phyloP scores from a whole-genome alignment of 345 rosid species.

The Arabis hirsuta region DNA sequence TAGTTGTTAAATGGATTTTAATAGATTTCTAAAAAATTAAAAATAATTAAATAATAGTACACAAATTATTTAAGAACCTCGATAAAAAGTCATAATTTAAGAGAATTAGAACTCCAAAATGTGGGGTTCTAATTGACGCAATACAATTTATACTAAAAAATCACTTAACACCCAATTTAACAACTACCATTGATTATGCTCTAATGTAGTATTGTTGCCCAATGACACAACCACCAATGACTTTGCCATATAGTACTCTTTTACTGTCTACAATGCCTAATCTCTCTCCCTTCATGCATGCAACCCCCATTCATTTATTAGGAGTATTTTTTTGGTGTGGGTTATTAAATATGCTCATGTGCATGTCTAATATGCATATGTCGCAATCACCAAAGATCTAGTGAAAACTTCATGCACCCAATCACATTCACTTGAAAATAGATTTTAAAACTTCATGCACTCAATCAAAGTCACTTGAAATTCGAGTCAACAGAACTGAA shows the following conservation, averaged over 20 bases:
- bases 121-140: no score
- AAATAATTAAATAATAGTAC: no score
- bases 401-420: slow-evolving; percentile 25
- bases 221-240: slow-evolving; percentile 64
- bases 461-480: slow-evolving; percentile 22
- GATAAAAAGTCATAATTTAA: no score
- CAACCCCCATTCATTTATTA: slow-evolving; percentile 18
- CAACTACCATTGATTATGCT: no score
- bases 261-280: slow-evolving; percentile 38
- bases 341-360: slow-evolving; percentile 24
- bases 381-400: neutral
- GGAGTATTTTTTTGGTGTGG: neutral
- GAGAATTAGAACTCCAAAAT: no score
- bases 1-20: no score
- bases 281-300: slow-evolving; percentile 64
- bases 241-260: slow-evolving; percentile 47
- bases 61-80: no score
- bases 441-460: neutral
- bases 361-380: neutral
- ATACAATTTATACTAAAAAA: no score
- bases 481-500: no score
- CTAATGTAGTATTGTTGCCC: slow-evolving; percentile 83
- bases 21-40: no score
- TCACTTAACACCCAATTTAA: no score
- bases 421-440: slow-evolving; percentile 6